Percentiles rank a stretch among this genome's conserved stretches.
These are phyloP conservation scores for Pichia paraexigua DNA, from an alignment of 805 yeast species.

Conservation along the genomic window DNA sequence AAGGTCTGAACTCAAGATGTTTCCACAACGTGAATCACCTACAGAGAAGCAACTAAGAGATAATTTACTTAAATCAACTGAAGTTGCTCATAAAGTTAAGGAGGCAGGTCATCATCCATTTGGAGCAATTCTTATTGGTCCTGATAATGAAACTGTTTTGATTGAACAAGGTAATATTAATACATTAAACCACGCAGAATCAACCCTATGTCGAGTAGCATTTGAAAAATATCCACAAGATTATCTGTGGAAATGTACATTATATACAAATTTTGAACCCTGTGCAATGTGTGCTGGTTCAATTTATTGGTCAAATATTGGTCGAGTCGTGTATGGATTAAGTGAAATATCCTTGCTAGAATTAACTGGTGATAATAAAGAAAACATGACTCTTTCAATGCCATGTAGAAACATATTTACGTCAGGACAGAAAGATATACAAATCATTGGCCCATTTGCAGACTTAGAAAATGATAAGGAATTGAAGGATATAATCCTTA, in stretches of 20 bases:
- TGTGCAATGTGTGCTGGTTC: conserved; percentile 27
- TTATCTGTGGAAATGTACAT: conserved; percentile 23
- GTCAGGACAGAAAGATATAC: conserved; percentile 23
- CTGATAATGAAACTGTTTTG: conserved; percentile 19
- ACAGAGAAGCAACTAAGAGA: conserved; percentile 1
- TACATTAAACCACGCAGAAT: conserved; percentile 26
- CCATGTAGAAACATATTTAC: conserved; percentile 16
- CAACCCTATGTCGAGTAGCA: conserved; percentile 19
- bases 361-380: conserved; percentile 20
- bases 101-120: conserved; percentile 23
- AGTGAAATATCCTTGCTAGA: conserved; percentile 16
- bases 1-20: conserved; percentile 3
- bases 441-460: conserved; percentile 21
- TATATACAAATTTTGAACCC: conserved; percentile 27
- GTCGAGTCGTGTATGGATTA: conserved; percentile 22
- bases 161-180: conserved; percentile 23
- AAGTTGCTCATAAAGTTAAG: conserved; percentile 18
- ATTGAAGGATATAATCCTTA: conserved; percentile 15
- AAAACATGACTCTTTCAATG: conserved; percentile 23
- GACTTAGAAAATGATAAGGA: conserved; percentile 8
- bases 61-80: conserved; percentile 11
- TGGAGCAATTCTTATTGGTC: conserved; percentile 24
- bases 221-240: conserved; percentile 16
- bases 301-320: conserved; percentile 24
- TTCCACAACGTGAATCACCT: conserved; percentile 16